A percentile compares a stretch with the other conserved stretches of the same genome.
Conservation (phyloP, 1,284 basidiomycete genomes). For the Trichosporon sp. region DNA sequence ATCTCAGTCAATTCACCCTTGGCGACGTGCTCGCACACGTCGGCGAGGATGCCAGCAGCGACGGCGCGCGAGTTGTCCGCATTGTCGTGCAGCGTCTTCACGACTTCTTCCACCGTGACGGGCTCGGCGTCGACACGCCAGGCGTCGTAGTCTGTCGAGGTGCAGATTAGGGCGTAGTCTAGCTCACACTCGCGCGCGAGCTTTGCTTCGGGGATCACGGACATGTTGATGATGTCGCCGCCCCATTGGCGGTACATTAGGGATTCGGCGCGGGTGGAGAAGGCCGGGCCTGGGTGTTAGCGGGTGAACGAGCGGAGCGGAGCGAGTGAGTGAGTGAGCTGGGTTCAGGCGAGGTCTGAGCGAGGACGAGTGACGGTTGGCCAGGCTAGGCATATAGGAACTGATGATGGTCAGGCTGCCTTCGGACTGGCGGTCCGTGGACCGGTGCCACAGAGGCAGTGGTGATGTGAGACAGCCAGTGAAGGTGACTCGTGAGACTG, state of each 20-base stretch:
- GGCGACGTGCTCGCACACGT: slow-evolving; percentile 60
- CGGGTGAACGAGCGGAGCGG: too few species aligned
- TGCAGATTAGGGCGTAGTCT: slow-evolving; percentile 83
- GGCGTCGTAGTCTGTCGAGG: slow-evolving; percentile 83
- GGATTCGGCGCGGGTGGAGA: slow-evolving; percentile 85
- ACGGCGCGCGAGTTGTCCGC: slow-evolving; percentile 68
- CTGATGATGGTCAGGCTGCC: too few species aligned
- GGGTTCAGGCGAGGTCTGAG: not conserved
- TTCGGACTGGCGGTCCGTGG: too few species aligned
- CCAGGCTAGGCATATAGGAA: too few species aligned
- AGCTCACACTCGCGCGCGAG: slow-evolving; percentile 91
- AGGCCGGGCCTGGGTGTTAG: slow-evolving; percentile 38
- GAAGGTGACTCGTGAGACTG: too few species aligned
- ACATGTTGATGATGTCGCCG: slow-evolving; percentile 92
- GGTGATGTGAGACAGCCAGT: too few species aligned
- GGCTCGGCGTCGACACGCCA: slow-evolving; percentile 74
- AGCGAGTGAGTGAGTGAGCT: not conserved
- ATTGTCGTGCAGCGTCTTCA: slow-evolving; percentile 80
- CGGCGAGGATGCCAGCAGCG: slow-evolving; percentile 68
- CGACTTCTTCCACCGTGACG: slow-evolving; percentile 76
- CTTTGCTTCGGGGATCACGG: slow-evolving; percentile 90
- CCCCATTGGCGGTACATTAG: slow-evolving; percentile 90
- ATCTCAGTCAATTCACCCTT: slow-evolving; percentile 59
- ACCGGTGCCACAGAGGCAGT: too few species aligned
- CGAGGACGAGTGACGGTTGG: not conserved